Evolutionary conservation across 1,284 basidiomycete genomes (phyloP).

Genomic region (Apiotrichum sp.): DNA sequence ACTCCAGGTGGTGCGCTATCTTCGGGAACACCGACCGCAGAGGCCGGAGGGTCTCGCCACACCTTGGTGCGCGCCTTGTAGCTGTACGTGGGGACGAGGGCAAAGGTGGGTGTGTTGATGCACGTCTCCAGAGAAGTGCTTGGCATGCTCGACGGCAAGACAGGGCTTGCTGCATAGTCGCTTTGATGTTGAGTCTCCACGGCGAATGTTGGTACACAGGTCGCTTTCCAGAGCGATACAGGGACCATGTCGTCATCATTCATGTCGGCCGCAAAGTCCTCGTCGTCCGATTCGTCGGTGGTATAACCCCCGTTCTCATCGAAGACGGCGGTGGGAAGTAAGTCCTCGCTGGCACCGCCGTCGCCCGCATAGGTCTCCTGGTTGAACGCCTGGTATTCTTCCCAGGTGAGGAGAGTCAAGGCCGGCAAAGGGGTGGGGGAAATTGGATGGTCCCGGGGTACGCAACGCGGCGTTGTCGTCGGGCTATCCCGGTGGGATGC

Average conservation of each 20-base stretch:
- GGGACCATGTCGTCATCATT: background rate
- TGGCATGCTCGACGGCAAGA: background rate
- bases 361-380: too few species aligned
- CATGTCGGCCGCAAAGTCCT: background rate
- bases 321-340: background rate
- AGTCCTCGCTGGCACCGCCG: background rate
- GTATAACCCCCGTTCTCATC: too few species aligned
- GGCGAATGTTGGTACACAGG: background rate
- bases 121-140: background rate
- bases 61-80: background rate
- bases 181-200: background rate
- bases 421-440: too few species aligned
- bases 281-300: background rate
- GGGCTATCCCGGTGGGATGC: too few species aligned
- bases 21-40: too few species aligned
- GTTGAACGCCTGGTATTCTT: background rate
- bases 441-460: too few species aligned
- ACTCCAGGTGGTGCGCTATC: too few species aligned
- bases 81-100: background rate
- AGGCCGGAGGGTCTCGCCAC: background rate
- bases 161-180: background rate
- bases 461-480: too few species aligned
- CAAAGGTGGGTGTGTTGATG: constrained; percentile 8
- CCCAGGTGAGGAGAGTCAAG: background rate
- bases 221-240: background rate